Percentiles rank a stretch among this genome's conserved stretches.
Conservation (phyloP, 805 yeast species). For the Yarrowia sp. region DNA sequence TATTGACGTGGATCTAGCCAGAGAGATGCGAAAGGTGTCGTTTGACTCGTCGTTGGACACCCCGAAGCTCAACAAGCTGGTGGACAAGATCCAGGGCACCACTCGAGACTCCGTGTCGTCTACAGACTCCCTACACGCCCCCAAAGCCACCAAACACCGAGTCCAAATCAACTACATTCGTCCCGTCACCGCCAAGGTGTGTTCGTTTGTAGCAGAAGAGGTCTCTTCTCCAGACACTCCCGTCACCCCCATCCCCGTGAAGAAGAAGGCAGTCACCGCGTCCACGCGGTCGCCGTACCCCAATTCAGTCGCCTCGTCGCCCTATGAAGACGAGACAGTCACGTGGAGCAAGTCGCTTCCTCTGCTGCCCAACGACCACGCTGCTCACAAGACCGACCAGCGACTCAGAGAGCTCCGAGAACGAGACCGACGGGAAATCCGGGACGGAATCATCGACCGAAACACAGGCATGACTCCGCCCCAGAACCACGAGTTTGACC, state of each 20-base stretch:
- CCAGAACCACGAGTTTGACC: conserved; percentile 23
- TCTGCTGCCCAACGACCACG: conserved; percentile 15
- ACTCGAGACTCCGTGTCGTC: conserved; percentile 22
- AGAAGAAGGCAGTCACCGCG: background rate
- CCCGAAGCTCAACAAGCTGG: conserved; percentile 33
- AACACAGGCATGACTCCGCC: conserved; percentile 6
- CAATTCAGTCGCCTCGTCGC: background rate
- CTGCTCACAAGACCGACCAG: conserved; percentile 23
- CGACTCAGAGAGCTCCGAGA: conserved; percentile 24
- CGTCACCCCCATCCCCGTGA: background rate
- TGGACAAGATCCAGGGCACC: conserved; percentile 16
- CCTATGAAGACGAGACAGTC: conserved; percentile 8
- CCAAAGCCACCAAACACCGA: conserved; percentile 22
- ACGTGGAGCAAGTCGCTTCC: conserved; percentile 14
- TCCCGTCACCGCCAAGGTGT: conserved; percentile 26
- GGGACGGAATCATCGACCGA: conserved; percentile 11
- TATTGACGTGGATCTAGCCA: conserved; percentile 19
- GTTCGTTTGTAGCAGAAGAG: conserved; percentile 22
- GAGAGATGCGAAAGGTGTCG: conserved; percentile 26
- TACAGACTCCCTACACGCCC: conserved; percentile 4
- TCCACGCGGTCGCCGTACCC: conserved; percentile 15
- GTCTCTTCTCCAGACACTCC: conserved; percentile 19
- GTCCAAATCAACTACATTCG: conserved; percentile 28
- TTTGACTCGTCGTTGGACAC: conserved; percentile 25
- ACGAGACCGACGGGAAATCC: conserved; percentile 15